These are phyloP conservation scores for Leishmania turanica DNA, from an alignment of 208 protist genomes.

Conservation along the genomic window DNA sequence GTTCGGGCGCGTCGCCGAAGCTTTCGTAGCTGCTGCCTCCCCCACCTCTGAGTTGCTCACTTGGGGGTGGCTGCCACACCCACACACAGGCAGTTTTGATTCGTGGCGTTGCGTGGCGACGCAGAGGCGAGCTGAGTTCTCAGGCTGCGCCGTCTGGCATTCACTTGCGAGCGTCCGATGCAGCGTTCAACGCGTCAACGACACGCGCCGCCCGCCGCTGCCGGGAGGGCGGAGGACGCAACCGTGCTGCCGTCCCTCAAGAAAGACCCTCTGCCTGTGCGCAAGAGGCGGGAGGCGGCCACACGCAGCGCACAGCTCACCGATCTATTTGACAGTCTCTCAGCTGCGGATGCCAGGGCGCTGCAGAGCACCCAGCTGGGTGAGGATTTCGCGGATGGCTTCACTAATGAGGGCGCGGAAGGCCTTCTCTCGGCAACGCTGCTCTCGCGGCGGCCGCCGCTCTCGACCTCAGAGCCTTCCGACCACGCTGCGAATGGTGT, in stretches of 20 bases:
- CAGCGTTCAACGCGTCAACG: background rate
- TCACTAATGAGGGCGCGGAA: background rate
- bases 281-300: constrained; percentile 1
- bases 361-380: background rate
- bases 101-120: background rate
- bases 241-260: background rate
- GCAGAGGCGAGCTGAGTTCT: too few species aligned
- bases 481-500: background rate
- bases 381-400: background rate
- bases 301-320: constrained; percentile 22
- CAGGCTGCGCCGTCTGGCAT: too few species aligned
- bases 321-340: constrained; percentile 13
- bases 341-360: constrained; percentile 6
- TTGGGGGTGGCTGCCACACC: too few species aligned
- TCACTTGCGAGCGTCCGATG: background rate
- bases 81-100: background rate
- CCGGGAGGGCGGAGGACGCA: too few species aligned
- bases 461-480: background rate
- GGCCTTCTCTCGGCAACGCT: background rate
- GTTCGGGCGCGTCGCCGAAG: background rate
- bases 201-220: background rate
- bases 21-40: background rate
- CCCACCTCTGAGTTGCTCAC: background rate
- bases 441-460: background rate
- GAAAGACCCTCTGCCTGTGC: background rate